Evolutionary conservation across 371 early-diverging fungal genomes (phyloP), one percentile per base, ranked within the genome.

Genomic region (Actinomortierella ambigua): DNA sequence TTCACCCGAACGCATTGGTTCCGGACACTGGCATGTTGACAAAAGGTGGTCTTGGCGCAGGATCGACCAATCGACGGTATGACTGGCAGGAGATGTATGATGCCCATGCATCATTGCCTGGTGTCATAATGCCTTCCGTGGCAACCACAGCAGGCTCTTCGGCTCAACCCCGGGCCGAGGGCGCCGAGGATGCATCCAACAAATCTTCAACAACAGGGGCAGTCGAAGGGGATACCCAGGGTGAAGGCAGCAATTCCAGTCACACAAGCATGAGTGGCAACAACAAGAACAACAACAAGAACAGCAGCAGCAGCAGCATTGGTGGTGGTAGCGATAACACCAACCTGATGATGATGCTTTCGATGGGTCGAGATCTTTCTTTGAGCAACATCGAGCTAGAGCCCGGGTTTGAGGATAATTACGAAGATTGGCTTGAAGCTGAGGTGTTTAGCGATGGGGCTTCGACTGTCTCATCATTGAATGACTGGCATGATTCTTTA

Each of bases 391-490:
- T 75, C 46, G 75, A 61, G 22, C 50, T 73, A 26, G 86, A 82
- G 26, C 57, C 65, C 7, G 75, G 70, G 1, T 85, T 85, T 55
- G 79, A 78, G 65, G 71, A 76, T 28, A 82, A 89, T 40, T 92
- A 90, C 57, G 82, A 86, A 56, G 64, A 77, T 26, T 90, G 90
- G 90, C 78, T 91, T n/a, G 84, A 85, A 48, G 70, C 78, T 9
- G 89, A 88, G 57, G 87, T 89, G n/a, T 73, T 73, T 57, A 67
- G 73, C 22, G 66, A 59, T 48, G 9, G 55, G 44, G 29, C 29
- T 20, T 13, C 15, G 47, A 11, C 20, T 46, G 18, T 48, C 24
- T 20, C 18, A 22, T 48, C 48, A 5, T 11, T 34, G 34, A 4
- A 34, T 34, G 34, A 34, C 4, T 34, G 34, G 34, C 34, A 34